Base-by-base conservation (phyloP, 129 eudicot species). In the Saposhnikovia divaricata region DNA sequence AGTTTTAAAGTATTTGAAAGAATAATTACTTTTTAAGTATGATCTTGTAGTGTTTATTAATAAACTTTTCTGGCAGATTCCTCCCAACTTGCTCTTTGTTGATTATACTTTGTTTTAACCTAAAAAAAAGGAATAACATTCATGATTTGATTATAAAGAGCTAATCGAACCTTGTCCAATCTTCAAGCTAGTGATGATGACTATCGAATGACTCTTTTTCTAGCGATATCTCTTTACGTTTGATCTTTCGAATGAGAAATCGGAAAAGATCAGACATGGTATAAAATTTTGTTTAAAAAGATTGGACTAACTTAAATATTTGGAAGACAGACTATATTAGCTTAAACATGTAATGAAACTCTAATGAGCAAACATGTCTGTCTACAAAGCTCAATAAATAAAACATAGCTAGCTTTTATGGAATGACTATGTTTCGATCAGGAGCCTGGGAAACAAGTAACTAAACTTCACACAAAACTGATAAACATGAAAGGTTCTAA, bases 41-140 rank as follows among this genome's bases (percentile, higher is more conserved):
- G n/a, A 59, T 59, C 68, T 59, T 23, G 1, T 23, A 59, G 68
- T 59, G 12, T 59, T 59, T 59, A 59, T 43, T 75, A 69, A 9
- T 45, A 74, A 75, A 72, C 69, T 53, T 82, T 81, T 84, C 77
- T 84, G 90, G 82, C 86, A 84, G 90, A 87, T 88, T 87, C 93
- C 84, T 87, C 87, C 84, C 84, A 85, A 83, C 89, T 87, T 83
- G 87, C 75, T 48, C 53, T 65, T 80, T 76, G n/a, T 46, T 48
- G 6, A 23, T 80, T 38, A 40, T 37, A 18, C 39, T 11, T 38
- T 34, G 13, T 16, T 19, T 13, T 79, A 38, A 68, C 23, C 6
- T 34, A 68, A 34, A 11, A 66, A 66, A 31, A 14, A n/a, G n/a
- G 37, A 46, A 72, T 50, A 79, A 31, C 46, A 73, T 40, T 40